Percentiles rank a stretch among this genome's conserved stretches.
phyloP scores from a whole-genome alignment of 768 basidiomycete species.

The Gymnopilus dilepis region DNA sequence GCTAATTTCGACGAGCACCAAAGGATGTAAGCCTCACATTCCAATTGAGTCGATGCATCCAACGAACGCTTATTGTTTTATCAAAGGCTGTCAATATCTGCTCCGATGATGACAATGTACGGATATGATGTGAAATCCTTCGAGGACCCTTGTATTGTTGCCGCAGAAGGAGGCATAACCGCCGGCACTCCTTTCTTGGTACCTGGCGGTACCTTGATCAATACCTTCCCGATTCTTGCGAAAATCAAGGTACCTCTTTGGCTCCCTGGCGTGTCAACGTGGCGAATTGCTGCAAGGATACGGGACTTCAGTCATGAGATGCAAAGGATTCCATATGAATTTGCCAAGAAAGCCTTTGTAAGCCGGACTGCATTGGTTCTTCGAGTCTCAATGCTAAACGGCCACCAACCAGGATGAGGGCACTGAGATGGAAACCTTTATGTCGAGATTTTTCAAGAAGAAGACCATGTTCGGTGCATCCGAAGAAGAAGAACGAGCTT shows the following conservation, averaged over 20 bases:
- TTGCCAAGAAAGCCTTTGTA: conserved; percentile 4
- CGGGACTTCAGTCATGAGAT: background rate
- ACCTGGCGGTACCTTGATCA: conserved; percentile 18
- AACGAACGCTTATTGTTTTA: no score
- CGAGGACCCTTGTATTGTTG: conserved; percentile 19
- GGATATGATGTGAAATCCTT: conserved; percentile 21
- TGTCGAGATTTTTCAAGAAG: conserved; percentile 23
- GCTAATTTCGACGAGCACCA: conserved; percentile 19
- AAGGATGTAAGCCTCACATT: background rate
- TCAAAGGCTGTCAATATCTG: conserved; percentile 24
- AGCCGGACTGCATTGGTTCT: no score
- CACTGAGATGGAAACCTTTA: conserved; percentile 14
- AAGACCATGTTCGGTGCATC: conserved; percentile 13
- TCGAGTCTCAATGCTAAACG: background rate
- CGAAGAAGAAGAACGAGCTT: conserved; percentile 15
- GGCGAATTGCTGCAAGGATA: background rate
- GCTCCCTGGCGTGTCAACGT: conserved; percentile 17
- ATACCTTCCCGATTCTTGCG: conserved; percentile 16
- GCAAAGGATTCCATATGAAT: conserved; percentile 10
- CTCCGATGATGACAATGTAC: conserved; percentile 23
- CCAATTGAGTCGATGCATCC: background rate
- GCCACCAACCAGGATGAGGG: conserved; percentile 17
- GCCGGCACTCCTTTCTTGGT: conserved; percentile 10
- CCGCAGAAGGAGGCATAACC: conserved; percentile 7
- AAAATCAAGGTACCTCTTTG: conserved; percentile 17